Base-by-base conservation (phyloP, 495 filamentous ascomycete species). In the Penicillium mononematosum region DNA sequence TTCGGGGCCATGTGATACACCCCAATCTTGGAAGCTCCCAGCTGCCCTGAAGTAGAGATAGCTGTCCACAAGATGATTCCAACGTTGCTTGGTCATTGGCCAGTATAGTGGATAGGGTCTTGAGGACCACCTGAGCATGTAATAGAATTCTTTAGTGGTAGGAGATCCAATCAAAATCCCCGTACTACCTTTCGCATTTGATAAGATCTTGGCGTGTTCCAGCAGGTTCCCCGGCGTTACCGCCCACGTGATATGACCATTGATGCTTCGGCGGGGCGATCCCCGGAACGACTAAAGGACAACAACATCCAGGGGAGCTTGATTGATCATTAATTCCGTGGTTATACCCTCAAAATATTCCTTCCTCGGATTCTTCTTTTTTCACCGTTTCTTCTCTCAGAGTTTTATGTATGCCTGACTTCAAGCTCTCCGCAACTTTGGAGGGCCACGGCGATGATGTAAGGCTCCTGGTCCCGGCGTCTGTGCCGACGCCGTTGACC, bases 361-460 rank as follows among this genome's bases (percentile, higher is more conserved):
- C 50, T 39, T 53, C 39, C 50, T 31, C 41, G 14, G 19, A 16
- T 29, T 53, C 51, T 42, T 20, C 20, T 50, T 27, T 24, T 29
- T 52, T 58, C 32, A 24, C 38, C 45, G 20, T 53, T 20, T 36
- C 25, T 50, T 34, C 27, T 12, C 25, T 44, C 16, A 27, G 34
- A 45, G 51, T 63, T 69, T 65, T 71, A 66, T 78, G 76, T 66
- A 85, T 85, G 78, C 72, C 72, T 70, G 75, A 83, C 67, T 96
- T 86, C 80, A 92, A 89, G 79, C 84, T 96, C 62, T 89, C 91
- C 55, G 88, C 91, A 63, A 83, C 88, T 69, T 78, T 96, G 45
- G 79, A 84, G 66, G 90, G 84, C 65, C 91, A 96, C 62, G 83
- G 88, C 64, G 86, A 88, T 69, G 91, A 96, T 84, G 90, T 93